Evolutionary conservation across 139 green algal genomes (phyloP), one percentile per base, ranked within the genome.

Genomic region (Ettlia oleoabundans): DNA sequence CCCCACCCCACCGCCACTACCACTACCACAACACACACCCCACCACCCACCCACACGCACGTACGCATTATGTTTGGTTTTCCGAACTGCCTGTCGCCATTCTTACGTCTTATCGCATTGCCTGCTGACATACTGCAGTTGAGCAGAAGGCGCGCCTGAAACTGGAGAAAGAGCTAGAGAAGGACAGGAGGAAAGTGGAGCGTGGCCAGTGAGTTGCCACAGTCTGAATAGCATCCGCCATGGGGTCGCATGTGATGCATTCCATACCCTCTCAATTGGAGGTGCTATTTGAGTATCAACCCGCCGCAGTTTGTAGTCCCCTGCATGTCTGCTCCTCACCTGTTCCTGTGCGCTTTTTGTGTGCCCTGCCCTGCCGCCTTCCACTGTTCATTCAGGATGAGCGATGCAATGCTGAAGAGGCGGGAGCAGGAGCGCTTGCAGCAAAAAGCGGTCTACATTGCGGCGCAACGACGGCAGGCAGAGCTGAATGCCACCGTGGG

Each of bases 401-500:
- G 33, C 33, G 51, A 66, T 7, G 70, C 70, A 10, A 63, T 69
- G 71, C 35, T 30, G 24, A 68, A 67, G 53, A 26, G 51, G 35
- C 40, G 40, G 35, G 38, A 69, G 53, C 73, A 69, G 73, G 33
- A 67, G 73, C 73, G 73, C 8, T 53, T 80, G 52, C 52, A 67
- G 52, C 53, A 68, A 35, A 67, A 67, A 52, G 73, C 73, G 35
- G 73, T 53, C 9, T 52, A 51, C 37, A 80, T 80, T 19, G 73
- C 67, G 73, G 35, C 38, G 73, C 73, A 80, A 52, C 73, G 73
- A 35, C 52, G 70, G 8, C 70, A 77, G 70, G 70, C 70, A 7
- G 70, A 80, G 73, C 73, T 80, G 26, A 80, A 80, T 53, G 73
- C 73, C 7, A 67, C 58, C 24, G 30, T 80, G 15, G 73, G 73